Base-by-base conservation (phyloP, 305 asterid genomes). In the Fraxinus latifolia region DNA sequence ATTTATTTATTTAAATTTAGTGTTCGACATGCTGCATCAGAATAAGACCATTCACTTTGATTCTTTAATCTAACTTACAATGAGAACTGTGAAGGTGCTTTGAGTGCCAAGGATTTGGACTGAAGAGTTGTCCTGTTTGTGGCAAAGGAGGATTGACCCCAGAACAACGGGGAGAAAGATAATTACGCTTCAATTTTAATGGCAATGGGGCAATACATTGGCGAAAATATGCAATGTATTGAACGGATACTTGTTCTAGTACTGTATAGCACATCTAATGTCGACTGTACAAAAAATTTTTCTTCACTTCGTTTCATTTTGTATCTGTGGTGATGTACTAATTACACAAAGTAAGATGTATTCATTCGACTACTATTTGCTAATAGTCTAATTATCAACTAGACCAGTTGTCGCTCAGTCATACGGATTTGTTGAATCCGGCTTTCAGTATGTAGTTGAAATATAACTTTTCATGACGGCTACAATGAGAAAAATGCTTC, bases 161-260 rank as follows among this genome's bases (percentile, higher is more conserved):
- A 0, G 98, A 94, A 85, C 98, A 94, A 85, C 93, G 98, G 0
- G 97, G 98, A 3, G 98, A 94, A 87, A 88, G 98, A 93, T 94
- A 79, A 87, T 25, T 12, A 0, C 15, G 53, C 53, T 12, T 42
- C 53, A 11, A 42, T 42, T 42, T 12, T 42, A 42, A 15, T 42
- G 4, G 50, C 15, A 47, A 29, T 42, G 1, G 44, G n/a, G 58
- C 25, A 42, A 39, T 39, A 19, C 27, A 50, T 42, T 5, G 11
- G 47, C 47, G 47, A 42, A 42, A 42, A 2, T 9, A 42, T 42
- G 0, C 53, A 55, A n/a, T 19, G 5, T 58, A 5, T 7, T 60
- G 3, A 60, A 60, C 7, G 29, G 12, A 17, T 60, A 21, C 31
- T 1, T 19, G 25, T 58, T 58, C 25, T 4, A n/a, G 29, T 5